Evolutionary conservation across 2,329 filamentous ascomycete genomes (phyloP).

Genomic region (Epichloe uncinata): DNA sequence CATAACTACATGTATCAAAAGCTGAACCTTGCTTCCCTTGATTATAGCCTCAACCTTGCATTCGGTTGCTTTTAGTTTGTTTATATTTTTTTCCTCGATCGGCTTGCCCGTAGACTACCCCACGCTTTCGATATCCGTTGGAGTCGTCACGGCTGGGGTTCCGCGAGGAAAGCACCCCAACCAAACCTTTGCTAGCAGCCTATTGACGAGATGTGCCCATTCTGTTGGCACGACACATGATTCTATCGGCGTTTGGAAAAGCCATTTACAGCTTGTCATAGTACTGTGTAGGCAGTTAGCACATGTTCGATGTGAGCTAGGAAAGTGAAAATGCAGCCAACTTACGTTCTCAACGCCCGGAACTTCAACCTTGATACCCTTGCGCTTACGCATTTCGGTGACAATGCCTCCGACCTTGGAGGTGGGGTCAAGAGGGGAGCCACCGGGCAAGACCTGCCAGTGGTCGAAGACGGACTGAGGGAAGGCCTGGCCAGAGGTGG

Average conservation of each 20-base stretch:
- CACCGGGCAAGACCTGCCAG: constrained; percentile 93
- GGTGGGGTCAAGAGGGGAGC: constrained; percentile 72
- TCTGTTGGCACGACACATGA: constrained; percentile 27
- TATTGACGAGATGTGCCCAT: constrained; percentile 28
- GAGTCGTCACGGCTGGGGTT: constrained; percentile 11
- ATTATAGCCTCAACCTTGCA: constrained; percentile 25
- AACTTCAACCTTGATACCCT: constrained; percentile 96
- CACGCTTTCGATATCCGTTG: constrained; percentile 4
- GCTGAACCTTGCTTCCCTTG: constrained; percentile 23
- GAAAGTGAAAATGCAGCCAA: constrained; percentile 16
- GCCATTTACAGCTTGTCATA: constrained; percentile 91
- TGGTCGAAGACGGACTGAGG: constrained; percentile 98
- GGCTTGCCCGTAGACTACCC: constrained; percentile 18
- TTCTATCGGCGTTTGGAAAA: constrained; percentile 31
- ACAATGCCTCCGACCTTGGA: constrained; percentile 77
- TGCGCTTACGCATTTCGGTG: constrained; percentile 88
- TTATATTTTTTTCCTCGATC: constrained; percentile 1
- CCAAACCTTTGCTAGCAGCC: constrained; percentile 21
- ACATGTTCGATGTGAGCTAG: background rate
- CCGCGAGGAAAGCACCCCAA: constrained; percentile 14
- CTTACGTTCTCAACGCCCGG: constrained; percentile 92
- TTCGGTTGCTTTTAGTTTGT: constrained; percentile 12
- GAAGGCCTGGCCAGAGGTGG: constrained; percentile 96
- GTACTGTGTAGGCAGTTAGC: constrained; percentile 46
- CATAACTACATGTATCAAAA: constrained; percentile 31